These are phyloP conservation scores for Psilocybe subaeruginosa DNA, from an alignment of 768 basidiomycete species.

Conservation along the genomic window DNA sequence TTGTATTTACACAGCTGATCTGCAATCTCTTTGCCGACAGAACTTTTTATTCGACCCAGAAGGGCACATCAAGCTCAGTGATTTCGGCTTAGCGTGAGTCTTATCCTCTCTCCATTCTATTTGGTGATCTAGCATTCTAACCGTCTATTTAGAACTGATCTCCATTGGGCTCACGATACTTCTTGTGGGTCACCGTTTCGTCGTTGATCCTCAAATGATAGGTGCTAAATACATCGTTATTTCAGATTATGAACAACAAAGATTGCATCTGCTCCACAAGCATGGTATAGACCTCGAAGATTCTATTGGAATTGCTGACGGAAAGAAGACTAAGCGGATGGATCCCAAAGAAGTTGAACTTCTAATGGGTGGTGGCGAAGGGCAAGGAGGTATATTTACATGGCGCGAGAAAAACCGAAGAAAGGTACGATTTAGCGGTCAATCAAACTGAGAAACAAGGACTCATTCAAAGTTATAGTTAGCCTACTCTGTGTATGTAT, in stretches of 20 bases:
- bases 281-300: conserved; percentile 96
- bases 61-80: conserved; percentile 93
- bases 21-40: conserved; percentile 39
- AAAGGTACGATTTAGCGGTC: conserved; percentile 58
- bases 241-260: conserved; percentile 92
- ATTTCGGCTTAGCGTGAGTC: conserved; percentile 94
- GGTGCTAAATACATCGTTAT: conserved; percentile 18
- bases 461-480: conserved; percentile 48
- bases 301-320: conserved; percentile 62
- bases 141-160: conserved; percentile 64
- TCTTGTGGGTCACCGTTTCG: conserved; percentile 56
- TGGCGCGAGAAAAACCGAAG: conserved; percentile 94
- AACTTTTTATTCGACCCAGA: conserved; percentile 95
- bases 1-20: conserved; percentile 18
- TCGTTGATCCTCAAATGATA: conserved; percentile 13
- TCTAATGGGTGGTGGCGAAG: conserved; percentile 83
- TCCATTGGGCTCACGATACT: conserved; percentile 98
- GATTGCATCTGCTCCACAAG: conserved; percentile 84
- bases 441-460: conserved; percentile 15
- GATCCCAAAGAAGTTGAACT: conserved; percentile 81
- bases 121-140: conserved; percentile 9
- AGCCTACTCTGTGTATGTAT: conserved; percentile 84
- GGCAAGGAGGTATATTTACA: conserved; percentile 85
- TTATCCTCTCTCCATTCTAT: conserved; percentile 22
- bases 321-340: conserved; percentile 76